Conservation (phyloP, 441 rosid species). For the Raphanus hybrid region DNA sequence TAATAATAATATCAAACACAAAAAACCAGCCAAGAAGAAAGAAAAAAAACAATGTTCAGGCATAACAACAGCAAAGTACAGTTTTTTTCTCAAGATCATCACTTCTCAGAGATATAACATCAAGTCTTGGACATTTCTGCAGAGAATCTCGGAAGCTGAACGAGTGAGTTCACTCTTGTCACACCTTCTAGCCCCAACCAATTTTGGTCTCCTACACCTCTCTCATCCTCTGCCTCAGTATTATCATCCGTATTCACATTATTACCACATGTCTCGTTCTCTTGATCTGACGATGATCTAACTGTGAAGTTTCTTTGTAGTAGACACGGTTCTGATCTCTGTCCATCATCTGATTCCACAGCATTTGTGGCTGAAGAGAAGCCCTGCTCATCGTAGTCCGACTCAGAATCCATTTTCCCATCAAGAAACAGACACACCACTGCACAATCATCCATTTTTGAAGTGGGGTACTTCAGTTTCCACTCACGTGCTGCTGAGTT, state of each 20-base stretch:
- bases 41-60: background rate
- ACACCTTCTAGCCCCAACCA: constrained; percentile 96
- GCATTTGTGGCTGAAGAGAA: constrained; percentile 95
- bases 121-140: constrained; percentile 64
- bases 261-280: constrained; percentile 42
- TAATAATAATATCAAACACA: constrained; percentile 22
- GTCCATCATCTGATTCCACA: constrained; percentile 83
- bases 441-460: constrained; percentile 99
- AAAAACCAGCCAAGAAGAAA: background rate
- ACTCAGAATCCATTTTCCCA: constrained; percentile 92
- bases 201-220: constrained; percentile 58
- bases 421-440: constrained; percentile 87
- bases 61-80: constrained; percentile 1
- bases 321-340: constrained; percentile 81
- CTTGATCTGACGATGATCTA: constrained; percentile 64
- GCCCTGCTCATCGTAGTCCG: constrained; percentile 74
- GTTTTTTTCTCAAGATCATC: background rate
- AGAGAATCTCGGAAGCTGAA: constrained; percentile 96
- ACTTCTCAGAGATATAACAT: background rate
- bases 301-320: constrained; percentile 92
- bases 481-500: constrained; percentile 91
- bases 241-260: constrained; percentile 17
- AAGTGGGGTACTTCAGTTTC: constrained; percentile 95
- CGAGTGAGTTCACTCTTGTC: constrained; percentile 50
- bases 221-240: constrained; percentile 45